Evolutionary conservation across 2,329 filamentous ascomycete species (phyloP).

Genomic region (Sphaerulina musiva): DNA sequence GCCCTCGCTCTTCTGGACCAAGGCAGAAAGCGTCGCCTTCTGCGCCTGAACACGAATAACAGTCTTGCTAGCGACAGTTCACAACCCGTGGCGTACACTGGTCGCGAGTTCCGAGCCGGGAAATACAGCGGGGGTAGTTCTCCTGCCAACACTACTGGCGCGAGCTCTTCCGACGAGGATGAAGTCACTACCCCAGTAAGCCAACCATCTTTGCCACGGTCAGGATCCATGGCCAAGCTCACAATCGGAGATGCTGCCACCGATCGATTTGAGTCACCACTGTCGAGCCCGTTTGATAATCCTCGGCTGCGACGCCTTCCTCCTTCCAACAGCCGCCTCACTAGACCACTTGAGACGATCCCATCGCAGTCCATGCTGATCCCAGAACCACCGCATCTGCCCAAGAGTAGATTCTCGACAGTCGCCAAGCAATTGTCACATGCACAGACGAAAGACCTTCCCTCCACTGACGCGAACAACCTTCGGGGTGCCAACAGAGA

Average conservation of each 20-base stretch:
- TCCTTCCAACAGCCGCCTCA: slow-evolving; percentile 26
- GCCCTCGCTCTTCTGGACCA: slow-evolving; percentile 27
- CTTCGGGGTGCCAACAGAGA: background rate
- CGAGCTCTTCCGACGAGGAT: slow-evolving; percentile 23
- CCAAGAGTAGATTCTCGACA: background rate
- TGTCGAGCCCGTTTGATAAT: background rate
- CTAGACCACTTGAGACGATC: slow-evolving; percentile 25
- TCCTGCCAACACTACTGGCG: slow-evolving; percentile 20
- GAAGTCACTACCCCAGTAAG: slow-evolving; percentile 22
- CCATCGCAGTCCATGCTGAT: slow-evolving; percentile 23
- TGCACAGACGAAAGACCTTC: background rate
- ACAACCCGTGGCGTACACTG: background rate
- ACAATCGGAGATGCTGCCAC: slow-evolving; percentile 1
- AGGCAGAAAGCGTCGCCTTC: slow-evolving; percentile 22
- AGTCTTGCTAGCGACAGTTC: slow-evolving; percentile 16
- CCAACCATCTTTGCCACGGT: slow-evolving; percentile 7
- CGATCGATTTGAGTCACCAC: background rate
- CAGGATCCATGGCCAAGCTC: background rate
- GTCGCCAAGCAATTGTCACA: background rate
- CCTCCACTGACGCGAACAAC: background rate
- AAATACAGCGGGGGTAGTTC: slow-evolving; percentile 21
- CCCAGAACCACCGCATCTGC: background rate
- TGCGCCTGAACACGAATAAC: slow-evolving; percentile 17
- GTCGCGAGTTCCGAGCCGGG: background rate
- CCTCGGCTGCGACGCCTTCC: slow-evolving; percentile 2